Base-by-base conservation (phyloP, 1,284 basidiomycete species). In the Phylloporus sp. region DNA sequence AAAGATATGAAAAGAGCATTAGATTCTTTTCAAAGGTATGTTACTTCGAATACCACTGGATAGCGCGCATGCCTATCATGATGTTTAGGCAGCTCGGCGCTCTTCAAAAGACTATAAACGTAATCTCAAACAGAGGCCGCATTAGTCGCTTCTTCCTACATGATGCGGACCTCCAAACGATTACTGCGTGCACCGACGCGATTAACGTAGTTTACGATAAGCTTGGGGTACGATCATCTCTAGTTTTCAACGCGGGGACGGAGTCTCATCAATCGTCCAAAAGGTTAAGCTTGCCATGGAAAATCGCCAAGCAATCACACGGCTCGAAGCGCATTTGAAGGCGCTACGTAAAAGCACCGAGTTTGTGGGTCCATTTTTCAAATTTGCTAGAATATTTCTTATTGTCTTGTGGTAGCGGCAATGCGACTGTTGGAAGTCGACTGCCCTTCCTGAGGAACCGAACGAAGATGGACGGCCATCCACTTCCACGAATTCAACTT, bases 31-130 rank as follows among this genome's bases (percentile, higher is more conserved):
- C 57, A 46, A 37, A 56, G n/a, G 69, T 65, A 49, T 17, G 68
- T 57, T 7, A 1, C 12, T 22, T 58, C 47, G 4, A 20, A 37
- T 10, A 6, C 4, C 15, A 8, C 26, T 6, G 22, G 54, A 2
- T 7, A 1, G 29, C 15, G 31, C 2, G 1, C 6, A 57, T 52
- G 8, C 31, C 58, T 39, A 29, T 2, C 4, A 12, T 49, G 24
- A 18, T 8, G n/a, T 39, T 37, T 20, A 70, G 69, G n/a, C 65
- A 69, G n/a, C 65, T 70, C 15, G 37, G 24, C 18, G 31, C 42
- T 12, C 65, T 70, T 60, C 59, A 62, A 44, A 52, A 13, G 4
- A 18, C 62, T 4, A 65, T 73, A 26, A 22, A 20, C 28, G 60
- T 32, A 22, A 68, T 70, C 18, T 59, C 56, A 24, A 49, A 29